Conservation (phyloP, 1,284 basidiomycete genomes). For the Puccinia novopanici region DNA sequence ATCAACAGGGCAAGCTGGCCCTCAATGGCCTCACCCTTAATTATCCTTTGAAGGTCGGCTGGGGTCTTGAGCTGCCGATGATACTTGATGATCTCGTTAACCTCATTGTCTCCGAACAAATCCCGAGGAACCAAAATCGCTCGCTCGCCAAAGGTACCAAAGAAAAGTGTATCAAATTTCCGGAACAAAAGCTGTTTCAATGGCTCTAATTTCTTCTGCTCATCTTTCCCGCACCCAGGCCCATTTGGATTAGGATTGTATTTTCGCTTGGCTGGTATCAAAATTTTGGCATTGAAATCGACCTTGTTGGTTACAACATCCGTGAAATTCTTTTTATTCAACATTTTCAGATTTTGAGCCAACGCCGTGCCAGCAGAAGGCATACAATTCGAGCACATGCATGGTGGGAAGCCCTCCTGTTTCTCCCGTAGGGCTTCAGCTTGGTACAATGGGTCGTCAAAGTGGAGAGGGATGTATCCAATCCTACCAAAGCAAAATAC, state of each 20-base stretch:
- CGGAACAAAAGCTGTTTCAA: neutral
- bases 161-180: neutral
- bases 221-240: neutral
- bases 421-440: neutral
- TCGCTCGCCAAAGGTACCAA: no score
- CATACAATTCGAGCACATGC: slow-evolving; percentile 15
- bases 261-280: neutral
- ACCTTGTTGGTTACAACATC: neutral
- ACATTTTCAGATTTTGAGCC: neutral
- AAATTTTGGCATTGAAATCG: neutral
- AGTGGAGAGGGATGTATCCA: neutral
- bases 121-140: neutral
- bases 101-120: neutral
- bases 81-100: neutral
- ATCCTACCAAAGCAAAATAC: neutral
- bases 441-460: neutral
- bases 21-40: neutral
- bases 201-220: neutral
- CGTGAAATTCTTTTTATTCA: neutral
- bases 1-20: neutral
- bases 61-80: neutral
- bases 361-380: neutral
- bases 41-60: neutral
- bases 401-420: neutral
- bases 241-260: neutral